phyloP scores from a whole-genome alignment of 2,329 filamentous ascomycete species.

The Nigrospora osmanthi region DNA sequence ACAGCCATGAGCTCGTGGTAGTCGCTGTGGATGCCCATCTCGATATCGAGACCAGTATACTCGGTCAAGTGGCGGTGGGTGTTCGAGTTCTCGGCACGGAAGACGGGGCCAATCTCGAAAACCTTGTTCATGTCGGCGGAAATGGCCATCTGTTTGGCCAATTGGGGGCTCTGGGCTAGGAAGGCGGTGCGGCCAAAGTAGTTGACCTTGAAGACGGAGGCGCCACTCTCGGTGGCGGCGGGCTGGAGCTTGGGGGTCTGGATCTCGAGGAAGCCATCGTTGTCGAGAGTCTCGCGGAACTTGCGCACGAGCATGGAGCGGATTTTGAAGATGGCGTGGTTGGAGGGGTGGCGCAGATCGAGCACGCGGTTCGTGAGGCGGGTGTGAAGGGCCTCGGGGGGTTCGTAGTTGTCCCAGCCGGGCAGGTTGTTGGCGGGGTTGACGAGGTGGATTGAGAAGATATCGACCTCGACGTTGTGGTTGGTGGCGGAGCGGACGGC shows the following conservation, averaged over 20 bases:
- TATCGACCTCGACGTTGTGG: conserved; percentile 65
- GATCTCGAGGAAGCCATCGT: conserved; percentile 79
- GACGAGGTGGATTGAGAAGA: conserved; percentile 44
- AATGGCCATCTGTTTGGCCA: conserved; percentile 90
- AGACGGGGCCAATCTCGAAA: conserved; percentile 84
- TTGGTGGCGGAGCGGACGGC: conserved; percentile 68
- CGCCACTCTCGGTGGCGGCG: conserved; percentile 82
- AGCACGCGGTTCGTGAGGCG: conserved; percentile 72
- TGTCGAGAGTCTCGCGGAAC: conserved; percentile 71
- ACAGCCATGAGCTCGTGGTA: conserved; percentile 81
- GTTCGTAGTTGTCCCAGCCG: conserved; percentile 44
- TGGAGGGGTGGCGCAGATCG: conserved; percentile 72
- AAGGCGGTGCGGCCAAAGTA: conserved; percentile 87
- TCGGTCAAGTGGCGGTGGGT: conserved; percentile 92
- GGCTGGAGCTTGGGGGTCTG: conserved; percentile 90
- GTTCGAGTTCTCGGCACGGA: conserved; percentile 92
- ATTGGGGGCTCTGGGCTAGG: conserved; percentile 82
- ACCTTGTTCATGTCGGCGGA: conserved; percentile 83
- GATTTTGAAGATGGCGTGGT: conserved; percentile 62
- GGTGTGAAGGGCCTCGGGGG: conserved; percentile 57
- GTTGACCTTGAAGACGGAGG: conserved; percentile 84
- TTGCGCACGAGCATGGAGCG: conserved; percentile 5
- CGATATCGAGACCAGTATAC: conserved; percentile 86
- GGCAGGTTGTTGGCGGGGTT: conserved; percentile 36
- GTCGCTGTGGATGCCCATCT: conserved; percentile 84